Conservation (phyloP, 495 filamentous ascomycete genomes). For the Penicillium cataractarum region DNA sequence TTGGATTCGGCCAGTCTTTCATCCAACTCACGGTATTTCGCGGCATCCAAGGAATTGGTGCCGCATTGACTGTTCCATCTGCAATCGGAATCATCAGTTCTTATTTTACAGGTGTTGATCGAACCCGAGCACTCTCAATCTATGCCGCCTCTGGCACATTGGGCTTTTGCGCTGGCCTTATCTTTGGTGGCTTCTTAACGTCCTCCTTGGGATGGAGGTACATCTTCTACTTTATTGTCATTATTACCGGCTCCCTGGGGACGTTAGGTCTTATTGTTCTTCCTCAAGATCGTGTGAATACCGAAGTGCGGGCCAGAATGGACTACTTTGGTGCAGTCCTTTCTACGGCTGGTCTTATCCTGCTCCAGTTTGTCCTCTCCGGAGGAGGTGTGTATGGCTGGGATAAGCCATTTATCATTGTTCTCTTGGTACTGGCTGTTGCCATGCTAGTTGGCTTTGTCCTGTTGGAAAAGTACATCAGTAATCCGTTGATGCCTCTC, state of each 20-base stretch:
- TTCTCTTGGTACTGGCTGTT: constrained; percentile 46
- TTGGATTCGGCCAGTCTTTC: constrained; percentile 41
- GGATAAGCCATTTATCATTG: constrained; percentile 49
- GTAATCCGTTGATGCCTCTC: constrained; percentile 40
- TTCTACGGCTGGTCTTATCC: constrained; percentile 39
- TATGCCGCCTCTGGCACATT: constrained; percentile 43
- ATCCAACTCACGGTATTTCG: constrained; percentile 42
- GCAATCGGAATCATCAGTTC: constrained; percentile 46
- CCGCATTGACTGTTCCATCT: constrained; percentile 41
- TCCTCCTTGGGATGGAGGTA: constrained; percentile 43
- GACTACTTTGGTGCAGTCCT: constrained; percentile 39
- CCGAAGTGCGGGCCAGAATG: constrained; percentile 30
- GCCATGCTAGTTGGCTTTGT: constrained; percentile 44
- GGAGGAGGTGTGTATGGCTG: constrained; percentile 49
- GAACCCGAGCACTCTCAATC: constrained; percentile 39
- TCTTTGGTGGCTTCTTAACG: constrained; percentile 43
- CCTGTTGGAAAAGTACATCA: constrained; percentile 37
- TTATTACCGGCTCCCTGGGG: constrained; percentile 35
- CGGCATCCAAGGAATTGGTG: constrained; percentile 42
- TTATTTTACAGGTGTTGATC: constrained; percentile 41
- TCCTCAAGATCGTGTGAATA: constrained; percentile 27
- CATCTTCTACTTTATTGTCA: constrained; percentile 41
- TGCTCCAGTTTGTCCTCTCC: constrained; percentile 44
- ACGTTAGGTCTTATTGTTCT: constrained; percentile 38
- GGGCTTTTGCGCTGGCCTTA: constrained; percentile 42